phyloP scores from a whole-genome alignment of 2,329 filamentous ascomycete genomes.

The Penicillium psychrosexuale region DNA sequence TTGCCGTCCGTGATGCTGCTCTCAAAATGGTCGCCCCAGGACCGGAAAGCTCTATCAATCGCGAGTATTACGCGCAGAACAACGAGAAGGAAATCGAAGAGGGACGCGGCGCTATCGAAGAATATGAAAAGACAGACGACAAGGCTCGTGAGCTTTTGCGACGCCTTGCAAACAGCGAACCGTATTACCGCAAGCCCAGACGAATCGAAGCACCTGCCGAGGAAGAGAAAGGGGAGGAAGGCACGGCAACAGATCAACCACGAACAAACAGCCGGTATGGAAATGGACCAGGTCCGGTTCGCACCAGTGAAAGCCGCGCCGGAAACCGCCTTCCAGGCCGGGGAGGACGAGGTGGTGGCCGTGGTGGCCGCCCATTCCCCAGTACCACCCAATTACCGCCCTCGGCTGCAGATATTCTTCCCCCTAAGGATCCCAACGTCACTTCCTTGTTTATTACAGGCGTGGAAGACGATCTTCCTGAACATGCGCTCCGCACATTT shows the following conservation, averaged over 20 bases:
- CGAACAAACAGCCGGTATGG: slow-evolving; percentile 41
- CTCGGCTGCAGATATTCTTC: slow-evolving; percentile 77
- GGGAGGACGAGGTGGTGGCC: slow-evolving; percentile 48
- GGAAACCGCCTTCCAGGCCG: slow-evolving; percentile 39
- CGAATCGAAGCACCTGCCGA: slow-evolving; percentile 60
- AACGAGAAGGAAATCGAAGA: slow-evolving; percentile 95
- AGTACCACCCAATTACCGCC: slow-evolving; percentile 72
- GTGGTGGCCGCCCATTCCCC: slow-evolving; percentile 61
- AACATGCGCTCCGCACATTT: slow-evolving; percentile 84
- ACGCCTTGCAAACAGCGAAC: slow-evolving; percentile 83
- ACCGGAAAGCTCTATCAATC: slow-evolving; percentile 85
- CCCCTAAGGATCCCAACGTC: slow-evolving; percentile 78
- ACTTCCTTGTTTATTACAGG: slow-evolving; percentile 94
- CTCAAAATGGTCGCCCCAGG: slow-evolving; percentile 97
- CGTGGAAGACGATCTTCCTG: slow-evolving; percentile 91
- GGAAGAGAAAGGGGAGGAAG: slow-evolving; percentile 41
- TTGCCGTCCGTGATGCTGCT: slow-evolving; percentile 91
- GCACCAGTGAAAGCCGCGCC: slow-evolving; percentile 61
- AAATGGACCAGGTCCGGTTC: slow-evolving; percentile 62
- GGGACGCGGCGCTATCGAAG: slow-evolving; percentile 77
- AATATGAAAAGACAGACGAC: slow-evolving; percentile 95
- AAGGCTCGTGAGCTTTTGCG: slow-evolving; percentile 87
- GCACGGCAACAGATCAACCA: slow-evolving; percentile 42
- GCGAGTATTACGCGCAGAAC: slow-evolving; percentile 97
- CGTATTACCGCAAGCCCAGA: slow-evolving; percentile 88